Percentiles rank a stretch among this genome's conserved stretches.
These are phyloP conservation scores for Lichtheimia corymbifera DNA, from an alignment of 371 early-diverging fungal genomes.

Conservation along the genomic window DNA sequence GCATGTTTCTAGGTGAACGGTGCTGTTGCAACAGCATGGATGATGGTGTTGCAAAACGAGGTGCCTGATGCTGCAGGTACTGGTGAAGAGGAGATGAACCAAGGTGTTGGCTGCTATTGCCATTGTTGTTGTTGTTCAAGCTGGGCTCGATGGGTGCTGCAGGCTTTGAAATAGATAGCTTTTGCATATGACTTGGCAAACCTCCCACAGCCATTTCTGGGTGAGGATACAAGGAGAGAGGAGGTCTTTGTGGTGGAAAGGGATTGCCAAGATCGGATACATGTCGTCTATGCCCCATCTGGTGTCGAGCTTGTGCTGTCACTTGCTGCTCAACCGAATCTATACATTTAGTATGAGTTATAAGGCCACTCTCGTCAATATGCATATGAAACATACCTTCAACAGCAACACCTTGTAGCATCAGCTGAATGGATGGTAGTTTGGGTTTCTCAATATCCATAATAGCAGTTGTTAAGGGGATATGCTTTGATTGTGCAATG, in stretches of 20 bases:
- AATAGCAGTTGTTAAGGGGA: not conserved
- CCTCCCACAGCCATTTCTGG: constrained; percentile 16
- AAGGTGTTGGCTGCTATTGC: not conserved
- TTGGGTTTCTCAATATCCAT: constrained; percentile 26
- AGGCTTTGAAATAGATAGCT: constrained; percentile 20
- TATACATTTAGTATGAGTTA: not conserved
- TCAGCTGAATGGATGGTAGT: constrained; percentile 29
- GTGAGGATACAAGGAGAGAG: constrained; percentile 2
- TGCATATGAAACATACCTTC: constrained; percentile 3
- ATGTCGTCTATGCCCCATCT: constrained; percentile 29
- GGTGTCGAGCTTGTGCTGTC: not conserved
- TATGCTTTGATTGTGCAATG: not conserved
- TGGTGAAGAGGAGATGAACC: constrained; percentile 8
- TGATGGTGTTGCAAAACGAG: constrained; percentile 7
- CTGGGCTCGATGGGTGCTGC: constrained; percentile 21
- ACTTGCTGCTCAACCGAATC: not conserved
- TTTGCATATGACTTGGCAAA: constrained; percentile 16
- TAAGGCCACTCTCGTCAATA: too few relatives aligned
- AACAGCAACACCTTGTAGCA: constrained; percentile 21
- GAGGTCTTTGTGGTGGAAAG: constrained; percentile 2
- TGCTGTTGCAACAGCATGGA: constrained; percentile 14
- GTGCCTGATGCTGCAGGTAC: not conserved
- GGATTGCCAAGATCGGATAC: constrained; percentile 22
- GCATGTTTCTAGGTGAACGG: constrained; percentile 37
- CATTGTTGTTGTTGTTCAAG: not conserved